Base-by-base conservation (phyloP, 352 stramenopile genomes). In the Globisporangium acanthophoron region DNA sequence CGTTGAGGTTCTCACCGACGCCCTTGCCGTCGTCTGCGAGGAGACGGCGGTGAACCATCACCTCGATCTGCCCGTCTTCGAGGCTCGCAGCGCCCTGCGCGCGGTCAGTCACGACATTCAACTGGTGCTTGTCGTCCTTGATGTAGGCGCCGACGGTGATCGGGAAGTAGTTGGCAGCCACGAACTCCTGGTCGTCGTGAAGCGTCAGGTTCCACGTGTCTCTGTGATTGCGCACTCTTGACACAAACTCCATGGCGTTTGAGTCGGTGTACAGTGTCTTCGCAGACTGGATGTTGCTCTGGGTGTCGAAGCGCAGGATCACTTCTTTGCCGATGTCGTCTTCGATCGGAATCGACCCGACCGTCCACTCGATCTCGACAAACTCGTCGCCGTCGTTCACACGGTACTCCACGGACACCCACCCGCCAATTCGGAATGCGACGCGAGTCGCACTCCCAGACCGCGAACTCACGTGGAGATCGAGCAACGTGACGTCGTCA, bases 141-240 rank as follows among this genome's bases (percentile, higher is more conserved):
- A 99, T 76, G 61, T 96, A 99, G 8, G 92, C 88, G 16, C 90
- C 90, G 6, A 93, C 87, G 54, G 92, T 99, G n/a, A 99, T 91
- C 1, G 97, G 97, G 62, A 98, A 98, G 75, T 98, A 99, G 70
- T 99, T 99, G 43, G 91, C 94, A 13, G 96, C 85, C 45, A 99
- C 85, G 48, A 86, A 88, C 70, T 99, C 92, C 52, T 88, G 81
- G 24, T 97, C 87, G 39, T 96, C 96, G 59, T 70, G 97, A 35
- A 75, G 69, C 48, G 77, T 85, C 37, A 97, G 58, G 54, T 97
- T 81, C 85, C 86, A 98, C 37, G 88, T 96, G 29, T 89, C 81
- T 20, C 93, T 78, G 61, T 91, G 76, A 69, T 97, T 93, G 35
- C 88, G 80, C 57, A 92, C 73, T 21, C 96, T 87, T 41, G 90